A percentile compares a stretch with the other conserved stretches of the same genome.
Conservation (phyloP, 2,329 filamentous ascomycete species). For the Aspergillus pseudoterreus region DNA sequence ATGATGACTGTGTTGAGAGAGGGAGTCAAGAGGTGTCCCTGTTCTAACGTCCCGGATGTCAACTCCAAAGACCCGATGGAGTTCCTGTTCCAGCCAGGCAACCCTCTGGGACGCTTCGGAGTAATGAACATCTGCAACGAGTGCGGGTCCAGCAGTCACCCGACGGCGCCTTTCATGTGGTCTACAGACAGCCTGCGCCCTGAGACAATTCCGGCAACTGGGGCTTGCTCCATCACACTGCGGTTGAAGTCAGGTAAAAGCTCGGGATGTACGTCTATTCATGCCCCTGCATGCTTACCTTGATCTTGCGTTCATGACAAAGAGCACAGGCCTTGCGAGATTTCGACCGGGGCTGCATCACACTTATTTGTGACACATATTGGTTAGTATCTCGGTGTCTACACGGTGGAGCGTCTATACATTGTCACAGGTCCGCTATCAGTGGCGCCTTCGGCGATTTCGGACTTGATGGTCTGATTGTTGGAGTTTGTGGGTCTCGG, state of each 20-base stretch:
- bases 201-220: constrained; percentile 2
- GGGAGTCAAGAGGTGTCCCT: not conserved
- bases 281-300: not conserved
- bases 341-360: constrained; percentile 1
- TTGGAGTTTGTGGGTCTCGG: not conserved
- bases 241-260: not conserved
- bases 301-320: constrained; percentile 3
- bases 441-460: not conserved
- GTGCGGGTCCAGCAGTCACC: not conserved
- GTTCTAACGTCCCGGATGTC: not conserved
- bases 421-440: not conserved
- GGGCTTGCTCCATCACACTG: constrained; percentile 1
- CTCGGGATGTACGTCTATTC: not conserved
- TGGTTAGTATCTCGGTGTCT: not conserved
- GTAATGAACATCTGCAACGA: not conserved
- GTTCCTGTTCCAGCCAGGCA: constrained; percentile 1
- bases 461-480: not conserved
- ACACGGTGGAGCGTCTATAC: not conserved
- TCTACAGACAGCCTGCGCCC: not conserved
- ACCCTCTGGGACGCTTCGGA: not conserved
- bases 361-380: not conserved
- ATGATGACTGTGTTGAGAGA: not conserved
- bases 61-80: constrained; percentile 2
- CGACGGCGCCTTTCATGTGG: constrained; percentile 2
- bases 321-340: constrained; percentile 4